These are phyloP conservation scores for Neonectria sp. DNA, from an alignment of 2,329 filamentous ascomycete genomes.

Conservation along the genomic window DNA sequence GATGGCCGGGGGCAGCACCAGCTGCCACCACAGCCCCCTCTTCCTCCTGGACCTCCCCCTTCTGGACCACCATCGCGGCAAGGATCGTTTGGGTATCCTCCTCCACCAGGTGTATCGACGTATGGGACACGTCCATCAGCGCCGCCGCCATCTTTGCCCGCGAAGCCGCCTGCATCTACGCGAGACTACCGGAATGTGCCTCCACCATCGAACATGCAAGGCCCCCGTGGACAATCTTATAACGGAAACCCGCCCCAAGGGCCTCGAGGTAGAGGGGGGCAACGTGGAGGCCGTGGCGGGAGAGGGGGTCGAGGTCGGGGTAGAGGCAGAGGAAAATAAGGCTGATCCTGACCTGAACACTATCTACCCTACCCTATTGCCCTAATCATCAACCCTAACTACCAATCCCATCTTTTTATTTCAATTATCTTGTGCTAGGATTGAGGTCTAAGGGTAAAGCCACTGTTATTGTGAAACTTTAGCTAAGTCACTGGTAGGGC, in stretches of 20 bases:
- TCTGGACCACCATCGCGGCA: constrained; percentile 44
- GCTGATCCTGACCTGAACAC: neutral
- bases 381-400: too few relatives aligned
- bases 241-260: constrained; percentile 39
- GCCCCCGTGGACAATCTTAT: constrained; percentile 31
- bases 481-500: too few relatives aligned
- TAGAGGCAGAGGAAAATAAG: constrained; percentile 47
- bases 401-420: too few relatives aligned
- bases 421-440: too few relatives aligned
- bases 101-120: constrained; percentile 42
- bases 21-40: constrained; percentile 52
- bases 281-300: constrained; percentile 42
- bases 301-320: constrained; percentile 47
- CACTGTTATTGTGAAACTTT: too few relatives aligned
- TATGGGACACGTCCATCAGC: constrained; percentile 34
- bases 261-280: constrained; percentile 36
- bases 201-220: constrained; percentile 44
- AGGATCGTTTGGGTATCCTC: constrained; percentile 41
- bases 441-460: too few relatives aligned
- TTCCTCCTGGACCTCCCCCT: constrained; percentile 57
- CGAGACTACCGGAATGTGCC: constrained; percentile 50
- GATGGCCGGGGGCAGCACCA: constrained; percentile 36
- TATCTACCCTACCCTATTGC: too few relatives aligned
- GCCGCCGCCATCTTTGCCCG: constrained; percentile 47
- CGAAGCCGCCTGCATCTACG: constrained; percentile 48